Evolutionary conservation across 2,329 filamentous ascomycete species (phyloP), one percentile per base, ranked within the genome.

Genomic region (Emergomyces orientalis): DNA sequence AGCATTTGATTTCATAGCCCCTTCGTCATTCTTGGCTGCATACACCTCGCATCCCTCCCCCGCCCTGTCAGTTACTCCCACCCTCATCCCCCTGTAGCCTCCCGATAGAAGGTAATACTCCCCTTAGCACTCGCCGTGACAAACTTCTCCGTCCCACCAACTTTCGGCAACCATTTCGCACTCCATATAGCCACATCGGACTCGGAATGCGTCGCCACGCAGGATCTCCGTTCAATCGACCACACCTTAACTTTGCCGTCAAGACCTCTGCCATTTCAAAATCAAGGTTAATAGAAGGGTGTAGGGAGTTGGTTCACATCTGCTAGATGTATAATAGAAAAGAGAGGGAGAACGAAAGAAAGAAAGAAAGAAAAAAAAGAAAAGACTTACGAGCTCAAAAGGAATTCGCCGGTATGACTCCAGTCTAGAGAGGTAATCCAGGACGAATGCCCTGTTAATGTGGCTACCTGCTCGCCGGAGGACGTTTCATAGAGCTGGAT

Each of bases 181-280:
- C 86, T 85, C 89, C 92, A 97, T 2, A 97, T 73, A 0, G 87
- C 84, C 76, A 89, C 89, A 66, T 93, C 92, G 6, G 90, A 91
- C 78, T 97, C 92, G 63, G 88, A 92, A 73, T 96, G 91, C 11
- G 94, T 99, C 14, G 93, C 91, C 54, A 99, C 94, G 72, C 94
- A 97, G 4, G 82, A 82, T 63, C 86, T 84, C 41, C 87, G 84
- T 70, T 96, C 91, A 64, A 97, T 84, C 37, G 90, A 93, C 94
- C 94, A 99, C 37, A 97, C 89, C 76, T 96, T 97, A 65, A 89
- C 90, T 75, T 96, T 97, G 45, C 94, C 93, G 72, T 97, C 92
- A 74, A 95, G 91, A 1, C 89, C 86, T 57, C 83, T 85, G 63
- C 30, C 5, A 17, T 2, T 11, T 13, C 47, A 51, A 34, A 43